Percentiles rank a stretch among this genome's conserved stretches.
Conservation (phyloP, 2,329 filamentous ascomycete genomes). For the Karstenula rhodostoma region DNA sequence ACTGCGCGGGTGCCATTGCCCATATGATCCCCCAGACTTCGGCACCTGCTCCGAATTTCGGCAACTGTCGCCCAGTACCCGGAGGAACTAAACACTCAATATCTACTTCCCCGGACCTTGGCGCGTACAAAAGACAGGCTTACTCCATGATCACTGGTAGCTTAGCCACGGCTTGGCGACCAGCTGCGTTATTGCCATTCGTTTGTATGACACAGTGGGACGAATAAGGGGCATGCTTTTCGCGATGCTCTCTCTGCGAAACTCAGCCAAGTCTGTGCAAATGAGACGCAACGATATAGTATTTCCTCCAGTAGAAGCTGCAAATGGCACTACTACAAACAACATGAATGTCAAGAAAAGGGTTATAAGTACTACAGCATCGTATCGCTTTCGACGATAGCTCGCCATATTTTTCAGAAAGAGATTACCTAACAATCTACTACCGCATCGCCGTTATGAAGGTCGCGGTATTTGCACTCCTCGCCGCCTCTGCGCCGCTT, state of each 20-base stretch:
- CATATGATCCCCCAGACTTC: background rate
- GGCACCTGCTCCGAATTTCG: background rate
- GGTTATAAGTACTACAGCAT: background rate
- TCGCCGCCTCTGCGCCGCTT: constrained; percentile 32
- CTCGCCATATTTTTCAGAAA: background rate
- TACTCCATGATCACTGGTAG: background rate
- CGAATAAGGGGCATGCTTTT: background rate
- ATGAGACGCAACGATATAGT: background rate
- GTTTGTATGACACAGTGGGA: background rate
- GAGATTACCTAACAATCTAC: too few species aligned
- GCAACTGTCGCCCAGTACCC: constrained; percentile 8
- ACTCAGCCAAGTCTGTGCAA: background rate
- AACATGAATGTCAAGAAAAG: background rate
- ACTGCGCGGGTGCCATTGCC: background rate
- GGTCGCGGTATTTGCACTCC: constrained; percentile 36
- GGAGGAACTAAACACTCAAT: constrained; percentile 6
- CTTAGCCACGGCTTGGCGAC: constrained; percentile 8
- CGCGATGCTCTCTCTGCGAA: background rate
- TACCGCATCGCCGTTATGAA: constrained; percentile 36
- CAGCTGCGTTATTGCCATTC: background rate
- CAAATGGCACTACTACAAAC: too few species aligned
- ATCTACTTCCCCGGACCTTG: constrained; percentile 9
- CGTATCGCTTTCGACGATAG: background rate
- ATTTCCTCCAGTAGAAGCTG: constrained; percentile 8
- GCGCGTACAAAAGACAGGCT: constrained; percentile 1